Base-by-base conservation (phyloP, 768 basidiomycete species). In the Dacryopinax primogenitus region DNA sequence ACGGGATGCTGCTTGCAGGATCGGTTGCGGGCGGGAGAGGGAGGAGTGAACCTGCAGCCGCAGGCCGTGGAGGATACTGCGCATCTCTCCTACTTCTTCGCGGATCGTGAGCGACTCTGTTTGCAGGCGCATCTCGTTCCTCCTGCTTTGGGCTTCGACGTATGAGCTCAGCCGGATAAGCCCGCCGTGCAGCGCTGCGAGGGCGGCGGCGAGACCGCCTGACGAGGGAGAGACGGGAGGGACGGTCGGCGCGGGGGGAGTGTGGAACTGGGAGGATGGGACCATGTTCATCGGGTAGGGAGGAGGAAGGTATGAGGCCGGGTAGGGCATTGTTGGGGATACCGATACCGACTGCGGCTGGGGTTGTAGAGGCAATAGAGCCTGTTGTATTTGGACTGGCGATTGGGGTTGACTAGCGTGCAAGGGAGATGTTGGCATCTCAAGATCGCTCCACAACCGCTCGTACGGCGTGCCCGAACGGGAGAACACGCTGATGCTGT, bases 31-130 rank as follows among this genome's bases (percentile, higher is more conserved):
- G 26, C 51, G 51, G 13, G 51, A 28, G 51, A 58, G 51, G 4
- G 51, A 58, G 51, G 51, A 58, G 30, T 58, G 51, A 65, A 88
- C 85, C 82, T 90, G 89, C 80, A 91, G 86, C 64, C 89, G 79
- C 51, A 92, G 73, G 1, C 88, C 89, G 68, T 90, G 86, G 44
- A 90, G 78, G 62, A 80, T 83, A 26, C 81, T 86, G 62, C 86
- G 80, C 62, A 92, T 70, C 23, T 84, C 83, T 69, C 83, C 82
- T 33, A 88, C 78, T 72, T 92, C 89, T 69, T 92, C 89, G 45
- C 83, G 84, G 66, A 86, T 75, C 67, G 88, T 77, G 71, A 87
- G 78, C 51, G 82, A 82, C 73, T 92, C 89, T 68, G 88, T 86
- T 23, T 83, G 79, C 63, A 87, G 74, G 39, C 83, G 82, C 69